Base-by-base conservation (phyloP, 176 grass and related monocot species). In the Triticum urartu region DNA sequence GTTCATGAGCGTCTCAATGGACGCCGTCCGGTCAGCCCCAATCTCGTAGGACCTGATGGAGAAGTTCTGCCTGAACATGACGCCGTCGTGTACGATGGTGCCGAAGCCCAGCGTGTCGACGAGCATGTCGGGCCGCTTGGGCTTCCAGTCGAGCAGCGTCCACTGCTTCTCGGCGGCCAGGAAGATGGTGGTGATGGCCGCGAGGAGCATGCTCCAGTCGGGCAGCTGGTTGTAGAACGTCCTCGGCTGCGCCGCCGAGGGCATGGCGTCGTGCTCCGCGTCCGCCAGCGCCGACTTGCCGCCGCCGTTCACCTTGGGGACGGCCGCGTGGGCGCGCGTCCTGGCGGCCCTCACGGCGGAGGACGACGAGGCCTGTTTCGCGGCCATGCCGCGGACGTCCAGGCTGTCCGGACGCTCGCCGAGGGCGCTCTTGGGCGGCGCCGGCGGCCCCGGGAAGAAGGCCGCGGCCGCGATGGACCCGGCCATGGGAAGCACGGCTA, bases 1-100 rank as follows among this genome's bases (percentile, higher is more conserved):
- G 67, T 99, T 99, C 97, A 99, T 99, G 54, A 99, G 33, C 15
- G 97, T 94, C 67, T 99, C 97, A 73, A 99, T 99, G 50, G 97
- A 99, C 0, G 91, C 97, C 15, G 92, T 94, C 64, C 79, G 84
- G 77, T 99, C 97, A 0, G 94, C 97, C 13, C 97, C 97, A 48
- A 99, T 97, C 85, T 99, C 97, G 81, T 99, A 99, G 4, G 97
- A 99, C 73, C 97, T 74, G 56, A 99, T 97, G 26, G 91, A 89
- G 79, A 99, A 97, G 72, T 99, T 94, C 78, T 99, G 94, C 79
- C 90, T 92, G 76, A 99, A 99, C 60, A 97, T 90, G 61, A 94
- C 33, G 0, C 97, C 94, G 25, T 97, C 94, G 54, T 93, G 88
- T 35, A 97, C 77, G 38, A 99, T 91, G 68, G 82, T 88, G 26